Evolutionary conservation across 768 basidiomycete species (phyloP).

Genomic region (Filobasidium floriforme): DNA sequence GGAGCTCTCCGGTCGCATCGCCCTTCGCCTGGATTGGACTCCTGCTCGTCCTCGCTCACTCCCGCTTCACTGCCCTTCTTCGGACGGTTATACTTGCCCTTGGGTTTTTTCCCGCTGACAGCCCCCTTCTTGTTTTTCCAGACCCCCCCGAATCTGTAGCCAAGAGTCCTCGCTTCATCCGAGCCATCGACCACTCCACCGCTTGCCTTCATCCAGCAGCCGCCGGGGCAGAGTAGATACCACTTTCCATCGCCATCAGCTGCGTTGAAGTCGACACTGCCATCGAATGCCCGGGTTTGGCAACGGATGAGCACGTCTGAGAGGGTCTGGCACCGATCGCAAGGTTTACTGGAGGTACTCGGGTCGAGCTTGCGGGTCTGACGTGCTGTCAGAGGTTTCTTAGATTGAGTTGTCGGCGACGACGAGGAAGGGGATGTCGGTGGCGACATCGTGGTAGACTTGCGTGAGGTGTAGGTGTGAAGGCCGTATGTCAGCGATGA

Average conservation of each 20-base stretch:
- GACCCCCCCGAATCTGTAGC: constrained; percentile 16
- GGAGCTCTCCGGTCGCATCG: no score
- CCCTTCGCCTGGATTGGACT: no score
- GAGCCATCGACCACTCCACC: constrained; percentile 16
- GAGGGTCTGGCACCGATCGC: constrained; percentile 15
- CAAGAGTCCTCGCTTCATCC: neutral
- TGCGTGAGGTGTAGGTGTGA: no score
- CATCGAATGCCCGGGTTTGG: neutral
- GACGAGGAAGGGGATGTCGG: neutral
- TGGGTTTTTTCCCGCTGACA: constrained; percentile 36
- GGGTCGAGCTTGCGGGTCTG: constrained; percentile 18
- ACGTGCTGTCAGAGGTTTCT: constrained; percentile 15
- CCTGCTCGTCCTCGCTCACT: neutral
- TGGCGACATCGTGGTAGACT: neutral
- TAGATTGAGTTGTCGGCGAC: neutral
- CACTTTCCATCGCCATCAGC: constrained; percentile 6
- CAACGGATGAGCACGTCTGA: constrained; percentile 21
- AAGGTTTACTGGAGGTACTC: constrained; percentile 11
- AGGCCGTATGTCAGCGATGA: no score
- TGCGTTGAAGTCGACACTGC: no score
- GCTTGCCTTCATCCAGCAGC: constrained; percentile 16
- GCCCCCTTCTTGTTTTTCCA: constrained; percentile 27
- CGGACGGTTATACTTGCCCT: constrained; percentile 23
- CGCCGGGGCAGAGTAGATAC: constrained; percentile 17
- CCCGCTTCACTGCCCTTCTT: neutral